Base-by-base conservation (phyloP, 768 basidiomycete species). In the Collybia mongolica region DNA sequence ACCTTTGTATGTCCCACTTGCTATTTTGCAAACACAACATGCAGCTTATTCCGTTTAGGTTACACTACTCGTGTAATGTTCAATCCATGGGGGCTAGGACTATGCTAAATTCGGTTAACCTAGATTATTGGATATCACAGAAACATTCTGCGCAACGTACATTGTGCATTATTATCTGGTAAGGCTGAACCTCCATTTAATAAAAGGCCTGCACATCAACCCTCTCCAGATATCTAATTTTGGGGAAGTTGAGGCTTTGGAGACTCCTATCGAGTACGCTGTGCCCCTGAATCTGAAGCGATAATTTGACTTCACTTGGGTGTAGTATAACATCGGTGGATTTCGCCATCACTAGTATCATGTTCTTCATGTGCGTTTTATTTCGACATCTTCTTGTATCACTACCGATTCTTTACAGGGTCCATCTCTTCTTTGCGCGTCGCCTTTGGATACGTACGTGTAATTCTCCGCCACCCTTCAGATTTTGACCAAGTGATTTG, bases 351-450 rank as follows among this genome's bases (percentile, higher is more conserved):
- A 22, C 36, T 5, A 37, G 36, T 15, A 35, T 39, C 18, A 39
- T 39, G 15, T 37, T 48, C 9, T 48, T 39, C 18, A 7, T 48
- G 46, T 48, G 8, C 7, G 46, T 23, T 23, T 15, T 24, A 7
- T 15, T 48, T 22, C 37, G 3, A 22, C n/a, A 23, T 8, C 8
- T 9, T 23, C 35, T 15, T 22, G 36, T 48, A 26, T 23, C 6
- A 4, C 6, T 15, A 28, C n/a, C n/a, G 6, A 20, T 23, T 4
- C 22, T 12, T 11, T 39, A 6, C 5, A 48, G 46, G 36, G 46
- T 48, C 19, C 46, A 48, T 24, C n/a, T 48, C 3, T 48, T 48
- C 37, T 48, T 48, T 20, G 46, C 46, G 2, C 19, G 23, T 15
- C 35, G 36, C 3, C 46, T 48, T 19, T 22, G 14, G 19, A 12